Evolutionary conservation across 2,329 filamentous ascomycete species (phyloP).

Genomic region (Penicillium paneum): DNA sequence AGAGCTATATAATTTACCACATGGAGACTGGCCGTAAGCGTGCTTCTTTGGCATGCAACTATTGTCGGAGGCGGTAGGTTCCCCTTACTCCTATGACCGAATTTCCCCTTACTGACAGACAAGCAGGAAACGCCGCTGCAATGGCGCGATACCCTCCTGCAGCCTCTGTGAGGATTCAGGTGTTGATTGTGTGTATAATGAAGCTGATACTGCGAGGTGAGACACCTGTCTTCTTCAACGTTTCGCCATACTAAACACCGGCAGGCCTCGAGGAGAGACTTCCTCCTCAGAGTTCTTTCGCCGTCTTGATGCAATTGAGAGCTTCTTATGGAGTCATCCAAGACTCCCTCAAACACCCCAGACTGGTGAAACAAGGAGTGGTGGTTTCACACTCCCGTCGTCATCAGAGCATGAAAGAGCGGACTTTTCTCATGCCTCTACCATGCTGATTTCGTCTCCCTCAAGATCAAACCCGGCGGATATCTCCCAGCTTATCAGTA

Average conservation of each 20-base stretch:
- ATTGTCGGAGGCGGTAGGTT: slow-evolving; percentile 1
- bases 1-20: not conserved
- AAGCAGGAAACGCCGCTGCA: slow-evolving; percentile 7
- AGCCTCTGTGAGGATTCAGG: slow-evolving; percentile 5
- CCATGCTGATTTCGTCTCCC: slow-evolving; percentile 2
- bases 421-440: not conserved
- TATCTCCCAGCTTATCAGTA: slow-evolving; percentile 4
- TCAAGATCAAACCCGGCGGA: slow-evolving; percentile 1
- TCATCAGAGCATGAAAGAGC: not conserved
- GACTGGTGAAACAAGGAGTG: not conserved
- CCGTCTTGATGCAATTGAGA: slow-evolving; percentile 7
- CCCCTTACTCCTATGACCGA: not conserved
- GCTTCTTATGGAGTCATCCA: not conserved
- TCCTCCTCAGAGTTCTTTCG: slow-evolving; percentile 5
- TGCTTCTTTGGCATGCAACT: slow-evolving; percentile 2
- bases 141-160: slow-evolving; percentile 4
- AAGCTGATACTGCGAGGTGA: slow-evolving; percentile 1
- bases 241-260: not conserved
- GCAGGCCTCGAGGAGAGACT: slow-evolving; percentile 2
- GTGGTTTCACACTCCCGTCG: not conserved
- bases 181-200: slow-evolving; percentile 6
- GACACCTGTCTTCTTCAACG: not conserved
- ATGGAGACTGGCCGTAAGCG: slow-evolving; percentile 4
- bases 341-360: slow-evolving; percentile 5
- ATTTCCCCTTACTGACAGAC: not conserved